Evolutionary conservation across 2,329 filamentous ascomycete genomes (phyloP).

Genomic region (Pezicula rhizophila): DNA sequence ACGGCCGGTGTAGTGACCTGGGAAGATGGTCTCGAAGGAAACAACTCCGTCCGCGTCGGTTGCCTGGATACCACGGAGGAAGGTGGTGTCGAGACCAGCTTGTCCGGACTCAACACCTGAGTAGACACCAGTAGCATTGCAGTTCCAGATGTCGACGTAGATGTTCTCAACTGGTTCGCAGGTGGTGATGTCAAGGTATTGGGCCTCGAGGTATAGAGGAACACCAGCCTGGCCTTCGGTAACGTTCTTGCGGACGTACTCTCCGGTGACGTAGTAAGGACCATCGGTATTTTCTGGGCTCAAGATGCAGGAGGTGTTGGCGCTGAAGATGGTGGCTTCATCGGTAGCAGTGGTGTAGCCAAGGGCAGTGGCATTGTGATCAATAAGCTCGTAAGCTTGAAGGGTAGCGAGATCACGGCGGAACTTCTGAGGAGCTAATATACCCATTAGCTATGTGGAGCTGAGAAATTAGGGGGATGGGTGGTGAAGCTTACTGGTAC

Average conservation of each 20-base stretch:
- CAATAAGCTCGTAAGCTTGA: constrained; percentile 3
- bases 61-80: constrained; percentile 31
- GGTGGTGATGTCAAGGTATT: constrained; percentile 32
- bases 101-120: constrained; percentile 23
- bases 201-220: constrained; percentile 30
- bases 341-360: too few species aligned
- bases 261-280: constrained; percentile 24
- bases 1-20: constrained; percentile 36
- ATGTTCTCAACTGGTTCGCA: constrained; percentile 30
- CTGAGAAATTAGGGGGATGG: too few species aligned
- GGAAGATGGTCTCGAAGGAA: constrained; percentile 35
- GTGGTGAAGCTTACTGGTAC: too few species aligned
- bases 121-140: constrained; percentile 34
- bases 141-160: constrained; percentile 34
- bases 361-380: too few species aligned
- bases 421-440: constrained; percentile 2
- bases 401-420: constrained; percentile 4
- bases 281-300: constrained; percentile 13
- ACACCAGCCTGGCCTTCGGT: constrained; percentile 29
- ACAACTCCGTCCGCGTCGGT: constrained; percentile 34
- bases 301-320: too few species aligned
- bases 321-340: too few species aligned
- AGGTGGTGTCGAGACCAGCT: constrained; percentile 1
- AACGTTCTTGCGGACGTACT: constrained; percentile 30
- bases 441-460: background rate